These are phyloP conservation scores for Brassica hybrid DNA, from an alignment of 441 rosid species.

Conservation along the genomic window DNA sequence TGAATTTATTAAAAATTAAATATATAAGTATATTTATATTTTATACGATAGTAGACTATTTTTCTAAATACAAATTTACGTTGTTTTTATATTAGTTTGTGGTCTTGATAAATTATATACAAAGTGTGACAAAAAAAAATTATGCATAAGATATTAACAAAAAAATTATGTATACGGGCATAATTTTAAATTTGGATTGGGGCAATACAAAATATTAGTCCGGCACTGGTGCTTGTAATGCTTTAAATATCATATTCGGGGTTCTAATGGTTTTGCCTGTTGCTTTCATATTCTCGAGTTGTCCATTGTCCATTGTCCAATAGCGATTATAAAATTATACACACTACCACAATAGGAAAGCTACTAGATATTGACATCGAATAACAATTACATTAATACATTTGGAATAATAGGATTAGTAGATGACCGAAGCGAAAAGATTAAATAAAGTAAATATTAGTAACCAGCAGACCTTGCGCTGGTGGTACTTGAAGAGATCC, in stretches of 20 bases:
- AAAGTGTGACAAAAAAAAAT: too few relatives aligned
- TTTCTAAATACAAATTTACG: too few relatives aligned
- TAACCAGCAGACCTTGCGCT: neutral
- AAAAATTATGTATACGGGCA: too few relatives aligned
- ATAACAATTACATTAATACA: constrained; percentile 32
- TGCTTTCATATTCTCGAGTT: constrained; percentile 40
- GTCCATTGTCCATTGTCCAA: constrained; percentile 29
- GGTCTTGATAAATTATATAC: too few relatives aligned
- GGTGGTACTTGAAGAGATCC: too few relatives aligned
- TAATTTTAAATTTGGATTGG: too few relatives aligned
- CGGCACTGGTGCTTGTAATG: constrained; percentile 5
- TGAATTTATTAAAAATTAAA: too few relatives aligned
- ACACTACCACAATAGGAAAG: constrained; percentile 40
- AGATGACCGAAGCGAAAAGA: constrained; percentile 22
- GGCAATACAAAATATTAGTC: too few relatives aligned
- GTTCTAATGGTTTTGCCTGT: constrained; percentile 24
- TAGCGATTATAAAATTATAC: constrained; percentile 34
- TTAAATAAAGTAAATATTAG: constrained; percentile 7
- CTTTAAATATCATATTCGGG: constrained; percentile 38
- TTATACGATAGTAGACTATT: too few relatives aligned
- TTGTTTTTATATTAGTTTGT: too few relatives aligned
- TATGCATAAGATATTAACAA: too few relatives aligned
- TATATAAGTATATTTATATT: too few relatives aligned
- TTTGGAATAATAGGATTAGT: constrained; percentile 42
- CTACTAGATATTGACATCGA: constrained; percentile 30